These are phyloP conservation scores for Aspergillus sp. DNA, from an alignment of 2,329 filamentous ascomycete species.

Conservation along the genomic window DNA sequence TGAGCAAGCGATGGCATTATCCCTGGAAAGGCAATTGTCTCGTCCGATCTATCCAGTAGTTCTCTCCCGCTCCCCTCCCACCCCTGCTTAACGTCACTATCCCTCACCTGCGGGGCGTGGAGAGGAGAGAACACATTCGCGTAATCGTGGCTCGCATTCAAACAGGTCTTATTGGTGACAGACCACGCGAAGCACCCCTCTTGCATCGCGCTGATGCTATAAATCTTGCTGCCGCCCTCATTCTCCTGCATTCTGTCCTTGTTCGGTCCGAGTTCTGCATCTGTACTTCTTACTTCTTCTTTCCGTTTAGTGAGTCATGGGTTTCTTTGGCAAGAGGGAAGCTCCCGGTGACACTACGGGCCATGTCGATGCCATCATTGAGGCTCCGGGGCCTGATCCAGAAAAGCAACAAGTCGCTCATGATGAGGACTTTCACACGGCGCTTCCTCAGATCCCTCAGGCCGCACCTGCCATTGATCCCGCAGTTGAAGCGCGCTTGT, in stretches of 20 bases:
- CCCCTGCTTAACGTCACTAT: not conserved
- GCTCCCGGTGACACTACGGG: not conserved
- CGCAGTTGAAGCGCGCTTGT: slow-evolving; percentile 36
- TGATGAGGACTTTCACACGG: slow-evolving; percentile 24
- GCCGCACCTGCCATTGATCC: slow-evolving; percentile 33
- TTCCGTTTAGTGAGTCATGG: slow-evolving; percentile 11
- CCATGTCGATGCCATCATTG: slow-evolving; percentile 23
- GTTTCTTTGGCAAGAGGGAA: slow-evolving; percentile 13
- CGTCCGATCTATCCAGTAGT: not conserved
- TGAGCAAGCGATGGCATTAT: not conserved
- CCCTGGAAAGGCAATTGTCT: not conserved
- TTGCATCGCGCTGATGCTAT: not conserved
- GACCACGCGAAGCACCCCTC: not conserved
- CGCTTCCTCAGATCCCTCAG: slow-evolving; percentile 22
- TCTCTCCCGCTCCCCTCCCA: not conserved
- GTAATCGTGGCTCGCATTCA: not conserved
- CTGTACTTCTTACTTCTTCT: not conserved
- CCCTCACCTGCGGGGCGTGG: not conserved
- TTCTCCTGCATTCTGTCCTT: not conserved
- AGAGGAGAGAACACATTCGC: not conserved
- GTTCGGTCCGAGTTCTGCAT: not conserved
- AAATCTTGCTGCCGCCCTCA: not conserved
- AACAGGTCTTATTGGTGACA: not conserved
- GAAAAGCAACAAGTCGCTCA: slow-evolving; percentile 31
- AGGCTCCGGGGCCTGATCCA: slow-evolving; percentile 25